Percentiles rank a stretch among this genome's conserved stretches.
These are phyloP conservation scores for Candida succiphila DNA, from an alignment of 805 yeast species.

Conservation along the genomic window DNA sequence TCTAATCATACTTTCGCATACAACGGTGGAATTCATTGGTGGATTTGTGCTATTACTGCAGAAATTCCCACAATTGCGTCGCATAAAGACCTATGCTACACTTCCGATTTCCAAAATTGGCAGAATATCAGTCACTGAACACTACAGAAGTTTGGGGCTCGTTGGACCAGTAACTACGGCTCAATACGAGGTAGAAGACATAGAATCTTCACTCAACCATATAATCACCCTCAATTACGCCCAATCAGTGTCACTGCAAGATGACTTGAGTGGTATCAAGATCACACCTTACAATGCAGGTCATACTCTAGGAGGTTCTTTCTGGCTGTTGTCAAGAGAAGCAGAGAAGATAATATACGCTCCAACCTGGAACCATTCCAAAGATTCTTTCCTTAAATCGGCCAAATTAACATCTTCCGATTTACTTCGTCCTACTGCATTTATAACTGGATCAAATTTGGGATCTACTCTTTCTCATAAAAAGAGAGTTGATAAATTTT, in stretches of 20 bases:
- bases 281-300: slow-evolving; percentile 88
- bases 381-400: slow-evolving; percentile 73
- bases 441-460: slow-evolving; percentile 62
- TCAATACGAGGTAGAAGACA: slow-evolving; percentile 54
- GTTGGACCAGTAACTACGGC: slow-evolving; percentile 61
- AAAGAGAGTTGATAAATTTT: slow-evolving; percentile 52
- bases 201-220: slow-evolving; percentile 72
- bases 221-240: slow-evolving; percentile 65
- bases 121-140: slow-evolving; percentile 74
- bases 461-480: slow-evolving; percentile 59
- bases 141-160: slow-evolving; percentile 62
- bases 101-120: slow-evolving; percentile 87
- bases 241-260: slow-evolving; percentile 60
- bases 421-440: slow-evolving; percentile 68
- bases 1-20: slow-evolving; percentile 74
- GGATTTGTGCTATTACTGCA: slow-evolving; percentile 63
- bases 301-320: slow-evolving; percentile 86
- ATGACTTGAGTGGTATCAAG: slow-evolving; percentile 46
- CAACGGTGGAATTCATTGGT: slow-evolving; percentile 70
- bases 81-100: slow-evolving; percentile 76
- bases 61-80: slow-evolving; percentile 46
- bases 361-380: slow-evolving; percentile 91
- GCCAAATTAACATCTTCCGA: slow-evolving; percentile 49
- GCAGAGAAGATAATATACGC: slow-evolving; percentile 81
- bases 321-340: slow-evolving; percentile 70